Percentiles rank a stretch among this genome's conserved stretches.
phyloP scores from a whole-genome alignment of 257 asterid genomes.

The Gentiana straminea region DNA sequence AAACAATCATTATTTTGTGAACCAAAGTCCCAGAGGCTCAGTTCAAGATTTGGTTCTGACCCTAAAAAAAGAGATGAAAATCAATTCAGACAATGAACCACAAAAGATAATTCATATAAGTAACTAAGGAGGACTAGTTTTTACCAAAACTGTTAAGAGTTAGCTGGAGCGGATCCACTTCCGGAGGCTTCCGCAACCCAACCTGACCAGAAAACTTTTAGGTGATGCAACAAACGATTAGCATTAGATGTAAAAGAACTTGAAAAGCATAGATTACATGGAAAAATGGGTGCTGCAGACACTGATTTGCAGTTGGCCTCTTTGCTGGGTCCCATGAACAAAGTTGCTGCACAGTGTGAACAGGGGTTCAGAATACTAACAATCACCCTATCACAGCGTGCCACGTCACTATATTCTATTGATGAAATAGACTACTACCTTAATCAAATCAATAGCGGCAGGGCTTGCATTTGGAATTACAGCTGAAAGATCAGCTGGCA shows the following conservation, averaged over 20 bases:
- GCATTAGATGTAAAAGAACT: not conserved
- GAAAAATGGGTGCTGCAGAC: slow-evolving; percentile 87
- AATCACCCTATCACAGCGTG: not conserved
- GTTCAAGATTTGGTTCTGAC: slow-evolving; percentile 86
- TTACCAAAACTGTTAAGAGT: slow-evolving; percentile 46
- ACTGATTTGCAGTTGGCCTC: slow-evolving; percentile 93
- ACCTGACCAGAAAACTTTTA: slow-evolving; percentile 38
- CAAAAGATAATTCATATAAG: slow-evolving; percentile 8
- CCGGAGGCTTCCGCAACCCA: slow-evolving; percentile 48
- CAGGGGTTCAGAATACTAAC: not conserved
- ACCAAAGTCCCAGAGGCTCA: slow-evolving; percentile 88
- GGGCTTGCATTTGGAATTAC: slow-evolving; percentile 71
- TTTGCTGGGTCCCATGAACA: slow-evolving; percentile 89
- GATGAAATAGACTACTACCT: slow-evolving; percentile 32
- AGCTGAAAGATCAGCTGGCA: slow-evolving; percentile 53
- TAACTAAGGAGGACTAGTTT: slow-evolving; percentile 13
- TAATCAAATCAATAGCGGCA: slow-evolving; percentile 82
- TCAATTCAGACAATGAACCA: too few relatives aligned
- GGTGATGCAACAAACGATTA: slow-evolving; percentile 11
- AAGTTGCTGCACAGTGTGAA: slow-evolving; percentile 52
- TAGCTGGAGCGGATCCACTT: slow-evolving; percentile 53
- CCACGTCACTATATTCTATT: not conserved
- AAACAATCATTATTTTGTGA: slow-evolving; percentile 61
- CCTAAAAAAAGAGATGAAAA: slow-evolving; percentile 26
- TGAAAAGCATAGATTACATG: slow-evolving; percentile 36